Conservation (phyloP, 352 stramenopile genomes). For the Phytophthora brassicae region DNA sequence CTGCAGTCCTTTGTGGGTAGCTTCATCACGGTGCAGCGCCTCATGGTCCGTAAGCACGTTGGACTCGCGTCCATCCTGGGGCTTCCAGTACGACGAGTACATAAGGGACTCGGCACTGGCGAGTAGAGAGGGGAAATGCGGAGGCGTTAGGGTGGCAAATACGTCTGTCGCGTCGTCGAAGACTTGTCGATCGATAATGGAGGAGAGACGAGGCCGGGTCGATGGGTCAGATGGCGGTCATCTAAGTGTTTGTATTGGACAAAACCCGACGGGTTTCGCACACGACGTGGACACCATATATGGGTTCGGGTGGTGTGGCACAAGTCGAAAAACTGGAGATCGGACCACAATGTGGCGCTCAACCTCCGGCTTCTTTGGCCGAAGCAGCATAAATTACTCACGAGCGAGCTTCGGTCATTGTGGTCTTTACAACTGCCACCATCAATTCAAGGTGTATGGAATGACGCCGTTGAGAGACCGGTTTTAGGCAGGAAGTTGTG, state of each 20-base stretch:
- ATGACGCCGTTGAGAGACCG: too few relatives aligned
- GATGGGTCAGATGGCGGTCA: not conserved
- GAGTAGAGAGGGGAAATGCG: slow-evolving; percentile 40
- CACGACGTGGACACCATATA: not conserved
- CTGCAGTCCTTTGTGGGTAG: slow-evolving; percentile 77
- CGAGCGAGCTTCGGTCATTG: not conserved
- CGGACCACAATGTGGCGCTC: slow-evolving; percentile 21
- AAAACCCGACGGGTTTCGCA: not conserved
- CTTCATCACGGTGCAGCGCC: slow-evolving; percentile 76
- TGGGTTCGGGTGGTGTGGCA: not conserved
- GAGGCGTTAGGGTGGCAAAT: too few relatives aligned
- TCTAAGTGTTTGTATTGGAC: slow-evolving; percentile 10
- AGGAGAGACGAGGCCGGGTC: slow-evolving; percentile 27
- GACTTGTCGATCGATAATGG: slow-evolving; percentile 21
- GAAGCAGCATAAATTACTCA: slow-evolving; percentile 11
- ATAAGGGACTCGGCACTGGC: slow-evolving; percentile 40
- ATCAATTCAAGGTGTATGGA: too few relatives aligned
- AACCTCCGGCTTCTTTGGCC: slow-evolving; percentile 22
- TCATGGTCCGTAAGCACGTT: slow-evolving; percentile 82
- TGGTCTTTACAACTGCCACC: not conserved
- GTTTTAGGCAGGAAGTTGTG: too few relatives aligned
- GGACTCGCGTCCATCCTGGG: slow-evolving; percentile 70
- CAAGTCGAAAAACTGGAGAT: not conserved
- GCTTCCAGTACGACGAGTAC: slow-evolving; percentile 89
- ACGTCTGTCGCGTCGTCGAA: slow-evolving; percentile 22